Percentiles rank a stretch among this genome's conserved stretches.
Evolutionary conservation across 768 basidiomycete species (phyloP).

Genomic region (Mycena crocata): DNA sequence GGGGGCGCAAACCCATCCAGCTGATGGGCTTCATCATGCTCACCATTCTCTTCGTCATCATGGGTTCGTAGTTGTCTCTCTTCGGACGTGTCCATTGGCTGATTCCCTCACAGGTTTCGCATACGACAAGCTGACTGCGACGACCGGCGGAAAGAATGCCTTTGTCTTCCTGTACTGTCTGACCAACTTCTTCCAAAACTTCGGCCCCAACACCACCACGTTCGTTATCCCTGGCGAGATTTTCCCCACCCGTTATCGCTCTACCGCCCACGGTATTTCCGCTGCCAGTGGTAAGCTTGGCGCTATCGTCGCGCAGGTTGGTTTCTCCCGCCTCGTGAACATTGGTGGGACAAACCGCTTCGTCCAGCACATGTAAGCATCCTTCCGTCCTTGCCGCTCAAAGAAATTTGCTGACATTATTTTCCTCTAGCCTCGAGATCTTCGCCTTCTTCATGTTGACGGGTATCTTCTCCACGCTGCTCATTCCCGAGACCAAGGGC

Average conservation of each 20-base stretch:
- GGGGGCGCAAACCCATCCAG: slow-evolving; percentile 88
- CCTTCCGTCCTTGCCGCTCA: not conserved
- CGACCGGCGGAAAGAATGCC: slow-evolving; percentile 55
- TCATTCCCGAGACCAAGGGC: slow-evolving; percentile 84
- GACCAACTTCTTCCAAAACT: slow-evolving; percentile 93
- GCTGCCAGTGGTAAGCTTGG: slow-evolving; percentile 88
- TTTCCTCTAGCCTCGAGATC: slow-evolving; percentile 68
- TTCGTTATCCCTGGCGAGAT: slow-evolving; percentile 86
- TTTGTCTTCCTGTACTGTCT: slow-evolving; percentile 89
- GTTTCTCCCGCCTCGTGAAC: slow-evolving; percentile 75
- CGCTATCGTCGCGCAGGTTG: slow-evolving; percentile 84
- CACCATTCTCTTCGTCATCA: slow-evolving; percentile 72
- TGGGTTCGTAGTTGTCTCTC: slow-evolving; percentile 64
- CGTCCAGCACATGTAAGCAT: slow-evolving; percentile 75
- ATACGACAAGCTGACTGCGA: slow-evolving; percentile 67
- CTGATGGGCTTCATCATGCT: slow-evolving; percentile 80
- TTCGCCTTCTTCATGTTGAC: slow-evolving; percentile 91
- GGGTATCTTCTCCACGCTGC: slow-evolving; percentile 83
- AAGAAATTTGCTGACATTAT: not conserved
- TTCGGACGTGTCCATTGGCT: not conserved
- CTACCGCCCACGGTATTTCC: slow-evolving; percentile 86
- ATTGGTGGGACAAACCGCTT: slow-evolving; percentile 73
- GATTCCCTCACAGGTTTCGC: slow-evolving; percentile 69
- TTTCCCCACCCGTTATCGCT: slow-evolving; percentile 91
- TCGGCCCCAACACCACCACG: slow-evolving; percentile 84